Percentiles rank a stretch among this genome's conserved stretches.
Conservation (phyloP, 495 filamentous ascomycete genomes). For the Aspergillus steynii region DNA sequence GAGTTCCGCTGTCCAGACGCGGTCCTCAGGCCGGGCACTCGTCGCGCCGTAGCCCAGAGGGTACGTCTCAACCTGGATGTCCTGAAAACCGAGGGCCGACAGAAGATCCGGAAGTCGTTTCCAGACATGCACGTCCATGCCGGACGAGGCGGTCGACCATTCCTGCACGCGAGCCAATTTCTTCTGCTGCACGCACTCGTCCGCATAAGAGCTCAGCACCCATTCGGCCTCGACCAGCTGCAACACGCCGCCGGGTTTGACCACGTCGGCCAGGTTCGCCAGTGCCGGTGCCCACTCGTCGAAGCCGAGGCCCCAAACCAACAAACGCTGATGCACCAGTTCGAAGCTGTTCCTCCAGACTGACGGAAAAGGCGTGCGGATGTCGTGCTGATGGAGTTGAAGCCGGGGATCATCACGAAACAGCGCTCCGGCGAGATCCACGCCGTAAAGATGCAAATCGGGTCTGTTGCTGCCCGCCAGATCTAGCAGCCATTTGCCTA, state of each 20-base stretch:
- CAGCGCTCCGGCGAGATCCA: neutral
- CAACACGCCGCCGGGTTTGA: neutral
- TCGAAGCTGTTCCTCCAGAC: neutral
- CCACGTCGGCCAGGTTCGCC: neutral
- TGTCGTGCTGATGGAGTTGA: neutral
- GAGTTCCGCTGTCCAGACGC: too few species aligned
- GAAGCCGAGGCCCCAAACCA: neutral
- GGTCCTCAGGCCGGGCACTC: too few species aligned
- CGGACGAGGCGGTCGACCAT: conserved; percentile 14
- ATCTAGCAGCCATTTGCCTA: neutral
- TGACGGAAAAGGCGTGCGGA: neutral
- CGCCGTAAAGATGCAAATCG: neutral
- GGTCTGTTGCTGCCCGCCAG: neutral
- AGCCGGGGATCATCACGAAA: neutral
- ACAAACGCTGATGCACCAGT: neutral
- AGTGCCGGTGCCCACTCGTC: neutral
- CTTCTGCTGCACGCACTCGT: neutral
- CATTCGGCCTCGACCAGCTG: neutral
- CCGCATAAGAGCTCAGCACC: neutral
- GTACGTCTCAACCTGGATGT: too few species aligned
- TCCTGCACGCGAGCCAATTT: neutral
- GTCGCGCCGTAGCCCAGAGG: too few species aligned
- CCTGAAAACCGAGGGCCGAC: too few species aligned
- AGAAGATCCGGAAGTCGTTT: too few species aligned
- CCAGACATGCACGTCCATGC: too few species aligned